Percentiles rank a stretch among this genome's conserved stretches.
Conservation (phyloP, 1,284 basidiomycete genomes). For the Chalciporus sp. region DNA sequence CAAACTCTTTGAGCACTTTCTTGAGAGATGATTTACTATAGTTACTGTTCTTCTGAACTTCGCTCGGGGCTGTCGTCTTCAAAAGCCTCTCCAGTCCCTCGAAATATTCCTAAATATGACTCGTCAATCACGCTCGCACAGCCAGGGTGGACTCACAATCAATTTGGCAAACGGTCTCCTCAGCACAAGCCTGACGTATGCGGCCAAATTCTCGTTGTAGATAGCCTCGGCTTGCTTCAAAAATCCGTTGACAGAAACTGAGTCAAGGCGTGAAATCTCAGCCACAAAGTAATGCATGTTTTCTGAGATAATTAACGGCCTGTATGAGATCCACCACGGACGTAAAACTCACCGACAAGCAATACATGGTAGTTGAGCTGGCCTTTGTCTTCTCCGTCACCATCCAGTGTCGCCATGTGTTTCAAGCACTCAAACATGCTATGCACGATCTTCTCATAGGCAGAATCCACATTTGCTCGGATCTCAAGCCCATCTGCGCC, state of each 20-base stretch:
- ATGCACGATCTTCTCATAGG: conserved; percentile 87
- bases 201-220: conserved; percentile 85
- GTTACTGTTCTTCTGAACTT: conserved; percentile 76
- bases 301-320: conserved; percentile 52
- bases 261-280: conserved; percentile 72
- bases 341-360: conserved; percentile 76
- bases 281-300: conserved; percentile 95
- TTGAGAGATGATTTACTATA: conserved; percentile 82
- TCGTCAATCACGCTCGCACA: conserved; percentile 10
- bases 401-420: conserved; percentile 92
- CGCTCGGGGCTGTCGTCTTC: conserved; percentile 78
- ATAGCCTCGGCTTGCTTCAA: conserved; percentile 77
- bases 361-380: conserved; percentile 96
- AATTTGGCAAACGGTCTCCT: conserved; percentile 86
- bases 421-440: conserved; percentile 92
- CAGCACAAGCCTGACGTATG: conserved; percentile 88
- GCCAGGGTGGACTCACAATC: conserved; percentile 61
- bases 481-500: conserved; percentile 79
- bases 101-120: conserved; percentile 79
- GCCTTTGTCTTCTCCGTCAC: conserved; percentile 92
- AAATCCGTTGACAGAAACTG: conserved; percentile 71
- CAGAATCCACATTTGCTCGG: conserved; percentile 75
- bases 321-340: not conserved
- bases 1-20: conserved; percentile 86
- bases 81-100: conserved; percentile 88